Conservation (phyloP, 345 rosid genomes). For the Eutrema heterophyllum region DNA sequence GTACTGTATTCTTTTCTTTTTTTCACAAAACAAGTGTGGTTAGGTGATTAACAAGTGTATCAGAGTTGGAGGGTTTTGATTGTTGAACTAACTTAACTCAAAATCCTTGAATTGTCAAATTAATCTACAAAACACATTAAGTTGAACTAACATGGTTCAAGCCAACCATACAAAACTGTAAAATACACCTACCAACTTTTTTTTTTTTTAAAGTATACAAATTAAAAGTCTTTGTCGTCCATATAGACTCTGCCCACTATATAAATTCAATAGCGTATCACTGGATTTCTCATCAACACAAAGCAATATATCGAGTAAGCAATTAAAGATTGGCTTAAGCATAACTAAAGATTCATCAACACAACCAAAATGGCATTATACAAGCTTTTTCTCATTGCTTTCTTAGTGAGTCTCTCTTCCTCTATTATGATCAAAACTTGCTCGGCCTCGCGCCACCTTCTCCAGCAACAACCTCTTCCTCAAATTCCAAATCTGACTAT, state of each 20-base stretch:
- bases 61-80: background rate
- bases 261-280: conserved; percentile 12
- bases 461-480: too few species aligned
- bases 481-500: too few species aligned
- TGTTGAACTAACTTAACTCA: conserved; percentile 15
- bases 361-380: too few species aligned
- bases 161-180: background rate
- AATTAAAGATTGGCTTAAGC: too few species aligned
- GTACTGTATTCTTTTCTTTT: background rate
- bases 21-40: background rate
- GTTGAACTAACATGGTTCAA: conserved; percentile 23
- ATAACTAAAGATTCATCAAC: too few species aligned
- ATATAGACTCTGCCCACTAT: background rate
- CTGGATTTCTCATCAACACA: background rate
- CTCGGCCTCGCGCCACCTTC: too few species aligned
- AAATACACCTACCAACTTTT: background rate
- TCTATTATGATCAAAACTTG: too few species aligned
- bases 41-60: background rate
- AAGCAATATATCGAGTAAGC: background rate
- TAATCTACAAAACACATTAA: background rate
- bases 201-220: too few species aligned
- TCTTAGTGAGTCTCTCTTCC: too few species aligned
- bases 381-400: too few species aligned
- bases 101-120: background rate
- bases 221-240: too few species aligned